Evolutionary conservation across 768 basidiomycete species (phyloP).

Genomic region (Boletus sp.): DNA sequence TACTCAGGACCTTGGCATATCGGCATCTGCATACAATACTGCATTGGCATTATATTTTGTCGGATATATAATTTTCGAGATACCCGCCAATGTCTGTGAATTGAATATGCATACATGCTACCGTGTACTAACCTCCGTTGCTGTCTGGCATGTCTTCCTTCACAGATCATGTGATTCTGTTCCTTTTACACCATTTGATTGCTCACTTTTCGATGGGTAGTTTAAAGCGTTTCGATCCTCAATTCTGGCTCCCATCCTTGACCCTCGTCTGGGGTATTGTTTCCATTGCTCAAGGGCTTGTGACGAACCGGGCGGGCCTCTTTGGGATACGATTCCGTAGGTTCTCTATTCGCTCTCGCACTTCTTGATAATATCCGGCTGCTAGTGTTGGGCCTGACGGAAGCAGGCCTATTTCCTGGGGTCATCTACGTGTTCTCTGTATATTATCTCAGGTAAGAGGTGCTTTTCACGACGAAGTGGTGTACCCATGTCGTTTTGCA

Average conservation of each 20-base stretch:
- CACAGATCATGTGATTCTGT: constrained; percentile 26
- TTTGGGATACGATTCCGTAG: constrained; percentile 53
- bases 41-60: constrained; percentile 58
- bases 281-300: constrained; percentile 52
- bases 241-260: constrained; percentile 57
- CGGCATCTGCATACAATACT: constrained; percentile 52
- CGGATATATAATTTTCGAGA: constrained; percentile 57
- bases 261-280: constrained; percentile 58
- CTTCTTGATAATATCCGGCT: background rate
- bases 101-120: background rate
- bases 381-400: constrained; percentile 52
- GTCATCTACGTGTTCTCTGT: constrained; percentile 56
- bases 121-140: background rate
- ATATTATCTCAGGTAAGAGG: constrained; percentile 46
- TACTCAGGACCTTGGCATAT: constrained; percentile 47
- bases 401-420: constrained; percentile 62
- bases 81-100: constrained; percentile 50
- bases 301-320: constrained; percentile 50
- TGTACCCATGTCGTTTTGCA: background rate
- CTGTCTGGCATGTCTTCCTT: background rate
- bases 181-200: background rate
- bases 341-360: constrained; percentile 15
- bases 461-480: background rate
- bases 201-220: constrained; percentile 27
- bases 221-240: constrained; percentile 58